Evolutionary conservation across 2,329 filamentous ascomycete species (phyloP), one percentile per base, ranked within the genome.

Genomic region (Ophiocordyceps unilateralis): DNA sequence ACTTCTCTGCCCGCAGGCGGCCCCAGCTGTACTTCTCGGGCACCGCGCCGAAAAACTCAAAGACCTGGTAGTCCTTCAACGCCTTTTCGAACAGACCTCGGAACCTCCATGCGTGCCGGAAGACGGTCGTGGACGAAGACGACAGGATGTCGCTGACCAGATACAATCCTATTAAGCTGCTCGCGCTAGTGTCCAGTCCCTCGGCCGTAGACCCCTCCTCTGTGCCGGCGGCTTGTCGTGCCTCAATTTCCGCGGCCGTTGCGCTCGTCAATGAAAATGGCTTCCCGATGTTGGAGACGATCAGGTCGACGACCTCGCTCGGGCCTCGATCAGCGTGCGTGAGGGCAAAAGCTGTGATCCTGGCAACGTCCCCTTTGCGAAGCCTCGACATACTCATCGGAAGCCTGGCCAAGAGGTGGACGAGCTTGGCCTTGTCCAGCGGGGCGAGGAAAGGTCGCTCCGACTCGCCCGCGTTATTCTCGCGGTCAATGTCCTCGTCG

Each of bases 241-340:
- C 54, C 15, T 55, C 50, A 37, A 63, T 65, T 51, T 63, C 61
- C 8, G 73, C 66, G 0, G 78, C 74, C 46, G 85, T 88, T 21
- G 82, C 83, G 7, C 72, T 72, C 1, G 78, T 84, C 49, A 81
- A 76, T 6, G 78, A 73, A 45, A 93, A 76, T 0, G 91, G 91
- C 42, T 72, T 76, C 46, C 82, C 70, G 28, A 96, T 70, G 53
- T 98, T 96, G 1, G 78, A 71, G 0, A 93, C 74, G 32, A 96
- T 78, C 62, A 93, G 76, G 41, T 89, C 76, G n/a, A 93, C 87
- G 30, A 95, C 81, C 63, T 96, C 91, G 49, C 93, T 83, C 12
- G 85, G 83, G 15, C 88, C 91, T 19, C 78, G 72, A 34, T 81
- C 84, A 1, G 87, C 83, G 57, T 96, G 86, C 2, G 80, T 81